Evolutionary conservation across 2,329 filamentous ascomycete genomes (phyloP).

Genomic region (Penicillium sp.): DNA sequence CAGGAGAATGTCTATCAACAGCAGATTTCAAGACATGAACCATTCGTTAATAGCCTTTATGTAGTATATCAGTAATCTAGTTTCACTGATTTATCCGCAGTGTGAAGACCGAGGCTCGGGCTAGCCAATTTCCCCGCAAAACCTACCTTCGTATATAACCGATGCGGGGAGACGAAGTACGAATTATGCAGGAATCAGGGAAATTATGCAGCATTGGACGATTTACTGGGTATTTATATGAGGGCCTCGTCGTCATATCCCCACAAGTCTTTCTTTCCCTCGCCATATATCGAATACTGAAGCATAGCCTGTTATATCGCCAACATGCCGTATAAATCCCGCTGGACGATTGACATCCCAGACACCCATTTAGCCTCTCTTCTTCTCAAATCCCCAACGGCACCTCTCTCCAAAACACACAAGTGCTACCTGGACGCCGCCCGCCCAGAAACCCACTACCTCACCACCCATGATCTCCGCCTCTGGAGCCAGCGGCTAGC

Average conservation of each 20-base stretch:
- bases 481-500: slow-evolving; percentile 71
- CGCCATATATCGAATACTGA: background rate
- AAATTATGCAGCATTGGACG: background rate
- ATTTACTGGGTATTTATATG: background rate
- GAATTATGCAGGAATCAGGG: background rate
- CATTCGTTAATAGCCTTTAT: background rate
- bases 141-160: background rate
- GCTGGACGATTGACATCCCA: slow-evolving; percentile 48
- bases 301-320: background rate
- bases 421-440: slow-evolving; percentile 61
- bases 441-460: slow-evolving; percentile 62
- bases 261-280: background rate
- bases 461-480: slow-evolving; percentile 64
- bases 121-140: slow-evolving; percentile 14
- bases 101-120: slow-evolving; percentile 9
- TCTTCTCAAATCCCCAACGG: slow-evolving; percentile 51
- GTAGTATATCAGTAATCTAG: background rate
- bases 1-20: background rate
- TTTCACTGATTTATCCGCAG: background rate
- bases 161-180: background rate
- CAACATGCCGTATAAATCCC: slow-evolving; percentile 51
- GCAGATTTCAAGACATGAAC: background rate
- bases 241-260: background rate
- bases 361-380: slow-evolving; percentile 39
- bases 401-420: slow-evolving; percentile 44